Evolutionary conservation across 75 land plant genomes (phyloP), one percentile per base, ranked within the genome.

Genomic region (Isoetes taiwanensis): DNA sequence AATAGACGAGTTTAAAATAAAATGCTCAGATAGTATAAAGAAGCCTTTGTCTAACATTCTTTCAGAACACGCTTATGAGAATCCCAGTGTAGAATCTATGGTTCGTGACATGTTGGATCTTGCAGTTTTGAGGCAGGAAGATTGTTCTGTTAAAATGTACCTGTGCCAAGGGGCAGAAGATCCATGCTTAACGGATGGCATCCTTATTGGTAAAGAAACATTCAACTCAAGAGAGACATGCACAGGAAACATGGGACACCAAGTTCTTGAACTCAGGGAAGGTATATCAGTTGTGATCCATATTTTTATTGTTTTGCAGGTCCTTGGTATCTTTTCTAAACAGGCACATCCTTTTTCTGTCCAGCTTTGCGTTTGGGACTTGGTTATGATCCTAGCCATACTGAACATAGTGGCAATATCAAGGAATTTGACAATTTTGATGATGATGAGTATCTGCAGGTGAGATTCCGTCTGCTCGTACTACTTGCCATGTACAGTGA

Each of bases 161-260:
- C 64, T 71, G 3, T 67, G 40, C 16, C 58, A 57, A 8, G 63
- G 61, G 32, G 71, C 73, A 16, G 72, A 71, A 28, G 71, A 71
- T 52, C 73, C 73, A n/a, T 56, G 71, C 30, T 43, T 71, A 11
- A 71, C 71, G 27, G 73, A 71, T 52, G 73, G 73, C 17, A 16
- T 71, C 4, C 62, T 71, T 16, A 38, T 71, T 30, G 52, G 57
- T n/a, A n/a, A n/a, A n/a, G n/a, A n/a, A n/a, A n/a, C n/a, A n/a
- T n/a, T n/a, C n/a, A n/a, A n/a, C n/a, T n/a, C n/a, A n/a, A n/a
- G n/a, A n/a, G n/a, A n/a, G n/a, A n/a, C n/a, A n/a, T n/a, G n/a
- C n/a, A n/a, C n/a, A n/a, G n/a, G n/a, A n/a, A n/a, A n/a, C n/a
- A n/a, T n/a, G n/a, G n/a, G n/a, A n/a, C n/a, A n/a, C n/a, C n/a